Percentiles rank a stretch among this genome's conserved stretches.
Conservation (phyloP, 2,329 filamentous ascomycete species). For the Colletotrichum sublineola region DNA sequence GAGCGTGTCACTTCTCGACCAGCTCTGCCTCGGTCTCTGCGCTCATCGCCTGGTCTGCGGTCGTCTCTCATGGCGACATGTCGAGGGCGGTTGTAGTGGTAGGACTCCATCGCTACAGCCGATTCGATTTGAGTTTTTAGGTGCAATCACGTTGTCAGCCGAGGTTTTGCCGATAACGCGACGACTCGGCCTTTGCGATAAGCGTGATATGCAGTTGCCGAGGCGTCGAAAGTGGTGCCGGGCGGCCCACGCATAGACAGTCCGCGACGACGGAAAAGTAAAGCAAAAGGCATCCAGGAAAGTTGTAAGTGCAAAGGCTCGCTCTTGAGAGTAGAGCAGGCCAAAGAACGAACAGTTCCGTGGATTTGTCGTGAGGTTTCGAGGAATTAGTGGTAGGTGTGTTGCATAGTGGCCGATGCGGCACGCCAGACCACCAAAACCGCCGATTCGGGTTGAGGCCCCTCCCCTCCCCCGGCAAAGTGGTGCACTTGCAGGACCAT, state of each 20-base stretch:
- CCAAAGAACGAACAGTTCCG: slow-evolving; percentile 8
- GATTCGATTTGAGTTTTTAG: slow-evolving; percentile 44
- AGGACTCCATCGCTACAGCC: slow-evolving; percentile 38
- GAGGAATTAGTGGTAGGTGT: slow-evolving; percentile 15
- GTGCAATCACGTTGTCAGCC: slow-evolving; percentile 37
- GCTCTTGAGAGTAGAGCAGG: slow-evolving; percentile 2
- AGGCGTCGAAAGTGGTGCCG: slow-evolving; percentile 16
- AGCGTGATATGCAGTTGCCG: slow-evolving; percentile 39
- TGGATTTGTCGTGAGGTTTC: background rate
- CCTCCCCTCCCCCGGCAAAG: background rate
- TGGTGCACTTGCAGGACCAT: slow-evolving; percentile 41
- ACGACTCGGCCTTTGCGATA: slow-evolving; percentile 18
- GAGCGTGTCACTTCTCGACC: slow-evolving; percentile 53
- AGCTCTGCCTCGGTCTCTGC: slow-evolving; percentile 57
- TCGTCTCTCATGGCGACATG: slow-evolving; percentile 59
- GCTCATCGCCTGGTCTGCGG: slow-evolving; percentile 56
- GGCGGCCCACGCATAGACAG: slow-evolving; percentile 16
- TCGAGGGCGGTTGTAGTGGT: slow-evolving; percentile 45
- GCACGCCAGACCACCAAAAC: slow-evolving; percentile 19
- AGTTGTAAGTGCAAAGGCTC: slow-evolving; percentile 11
- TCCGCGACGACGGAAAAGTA: background rate
- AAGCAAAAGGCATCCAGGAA: background rate
- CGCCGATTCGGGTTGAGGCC: slow-evolving; percentile 16
- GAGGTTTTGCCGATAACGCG: slow-evolving; percentile 43
- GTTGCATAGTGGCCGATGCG: slow-evolving; percentile 6